These are phyloP conservation scores for Panaeolus cyanescens DNA, from an alignment of 768 basidiomycete genomes.

Conservation along the genomic window DNA sequence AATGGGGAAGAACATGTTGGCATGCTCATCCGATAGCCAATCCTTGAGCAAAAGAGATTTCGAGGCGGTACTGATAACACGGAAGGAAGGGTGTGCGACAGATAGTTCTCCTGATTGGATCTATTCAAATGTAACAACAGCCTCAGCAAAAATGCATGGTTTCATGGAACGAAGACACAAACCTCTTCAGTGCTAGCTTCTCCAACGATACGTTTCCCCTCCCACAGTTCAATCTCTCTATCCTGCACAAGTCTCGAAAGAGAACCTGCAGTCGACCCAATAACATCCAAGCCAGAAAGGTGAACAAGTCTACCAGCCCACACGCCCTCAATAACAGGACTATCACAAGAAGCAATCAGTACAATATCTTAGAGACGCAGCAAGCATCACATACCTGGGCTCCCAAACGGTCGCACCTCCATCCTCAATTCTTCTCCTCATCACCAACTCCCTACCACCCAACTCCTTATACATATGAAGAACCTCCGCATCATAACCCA, in stretches of 20 bases:
- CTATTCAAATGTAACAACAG: neutral
- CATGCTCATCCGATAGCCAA: slow-evolving; percentile 67
- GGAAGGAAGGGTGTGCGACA: slow-evolving; percentile 57
- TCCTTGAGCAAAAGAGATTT: slow-evolving; percentile 67
- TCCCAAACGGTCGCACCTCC: slow-evolving; percentile 63
- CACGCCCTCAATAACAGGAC: slow-evolving; percentile 57
- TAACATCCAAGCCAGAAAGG: slow-evolving; percentile 62
- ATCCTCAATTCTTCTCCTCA: slow-evolving; percentile 59
- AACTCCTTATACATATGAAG: slow-evolving; percentile 71
- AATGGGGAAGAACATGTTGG: slow-evolving; percentile 71
- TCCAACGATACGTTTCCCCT: slow-evolving; percentile 57
- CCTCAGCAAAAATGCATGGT: neutral
- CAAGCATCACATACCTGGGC: slow-evolving; percentile 46
- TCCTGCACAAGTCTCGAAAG: slow-evolving; percentile 61
- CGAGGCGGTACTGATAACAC: slow-evolving; percentile 62
- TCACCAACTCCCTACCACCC: slow-evolving; percentile 64
- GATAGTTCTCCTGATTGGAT: slow-evolving; percentile 42
- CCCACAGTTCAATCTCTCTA: slow-evolving; percentile 67
- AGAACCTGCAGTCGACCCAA: slow-evolving; percentile 66
- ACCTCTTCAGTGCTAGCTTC: slow-evolving; percentile 50
- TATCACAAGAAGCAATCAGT: slow-evolving; percentile 18
- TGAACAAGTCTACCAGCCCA: slow-evolving; percentile 61
- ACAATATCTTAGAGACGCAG: neutral
- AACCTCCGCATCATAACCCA: slow-evolving; percentile 63
- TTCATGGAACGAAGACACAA: neutral